These are phyloP conservation scores for Martensiomyces pterosporus DNA, from an alignment of 192 early-diverging fungal species.

Conservation along the genomic window DNA sequence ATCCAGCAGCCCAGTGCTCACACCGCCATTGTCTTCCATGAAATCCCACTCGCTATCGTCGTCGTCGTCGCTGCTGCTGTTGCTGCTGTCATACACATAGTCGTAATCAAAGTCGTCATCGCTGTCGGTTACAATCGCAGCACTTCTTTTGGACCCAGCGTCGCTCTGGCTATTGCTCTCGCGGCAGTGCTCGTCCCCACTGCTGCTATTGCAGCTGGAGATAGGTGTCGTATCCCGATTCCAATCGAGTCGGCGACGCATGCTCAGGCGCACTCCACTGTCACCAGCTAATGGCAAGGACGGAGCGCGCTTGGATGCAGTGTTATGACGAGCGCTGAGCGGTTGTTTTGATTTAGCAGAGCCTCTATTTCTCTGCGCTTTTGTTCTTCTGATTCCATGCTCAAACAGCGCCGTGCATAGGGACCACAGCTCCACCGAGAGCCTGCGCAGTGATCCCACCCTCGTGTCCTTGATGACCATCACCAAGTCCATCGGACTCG, in stretches of 20 bases:
- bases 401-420: slow-evolving; percentile 23
- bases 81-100: slow-evolving; percentile 4
- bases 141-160: too few species aligned
- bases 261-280: too few species aligned
- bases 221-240: too few species aligned
- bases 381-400: slow-evolving; percentile 18
- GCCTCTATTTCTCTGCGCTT: too few species aligned
- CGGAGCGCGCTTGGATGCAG: too few species aligned
- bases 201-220: too few species aligned
- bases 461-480: slow-evolving; percentile 26
- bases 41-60: slow-evolving; percentile 10
- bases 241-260: too few species aligned
- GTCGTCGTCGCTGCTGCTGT: slow-evolving; percentile 18
- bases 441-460: slow-evolving; percentile 17
- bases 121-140: not conserved
- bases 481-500: slow-evolving; percentile 12
- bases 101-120: not conserved
- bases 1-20: not conserved
- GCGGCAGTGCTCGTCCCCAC: too few species aligned
- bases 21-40: slow-evolving; percentile 2
- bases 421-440: slow-evolving; percentile 35
- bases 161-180: slow-evolving; percentile 12
- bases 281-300: too few species aligned
- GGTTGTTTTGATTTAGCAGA: too few species aligned
- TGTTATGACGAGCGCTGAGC: too few species aligned